These are phyloP conservation scores for Amanita subjunquillea DNA, from an alignment of 768 basidiomycete species.

Conservation along the genomic window DNA sequence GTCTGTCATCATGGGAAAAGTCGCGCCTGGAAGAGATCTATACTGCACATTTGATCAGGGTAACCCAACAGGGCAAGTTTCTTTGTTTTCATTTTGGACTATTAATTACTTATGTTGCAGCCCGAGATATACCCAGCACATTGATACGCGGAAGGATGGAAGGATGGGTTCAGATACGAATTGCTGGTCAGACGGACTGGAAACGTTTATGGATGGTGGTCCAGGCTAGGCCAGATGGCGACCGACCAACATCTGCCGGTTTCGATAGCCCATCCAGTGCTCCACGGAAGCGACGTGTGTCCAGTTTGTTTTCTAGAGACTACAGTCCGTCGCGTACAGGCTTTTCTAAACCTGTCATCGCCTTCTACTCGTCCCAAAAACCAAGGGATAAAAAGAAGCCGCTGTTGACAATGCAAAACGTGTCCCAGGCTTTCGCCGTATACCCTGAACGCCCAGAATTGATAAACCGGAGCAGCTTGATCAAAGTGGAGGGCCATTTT, in stretches of 20 bases:
- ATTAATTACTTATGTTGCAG: conserved; percentile 16
- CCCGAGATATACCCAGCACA: conserved; percentile 45
- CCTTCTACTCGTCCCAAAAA: conserved; percentile 54
- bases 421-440: conserved; percentile 86
- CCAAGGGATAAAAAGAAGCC: conserved; percentile 68
- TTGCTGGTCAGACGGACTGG: conserved; percentile 98
- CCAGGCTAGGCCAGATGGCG: conserved; percentile 29
- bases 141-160: conserved; percentile 71
- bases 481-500: conserved; percentile 84
- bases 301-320: conserved; percentile 53
- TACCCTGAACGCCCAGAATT: conserved; percentile 94
- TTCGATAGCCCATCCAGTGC: conserved; percentile 13
- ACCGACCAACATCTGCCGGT: conserved; percentile 13
- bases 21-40: conserved; percentile 94
- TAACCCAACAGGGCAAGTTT: conserved; percentile 40
- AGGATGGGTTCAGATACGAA: conserved; percentile 82
- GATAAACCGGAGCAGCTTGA: conserved; percentile 79
- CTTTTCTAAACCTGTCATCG: conserved; percentile 30
- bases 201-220: conserved; percentile 83
- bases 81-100: background rate
- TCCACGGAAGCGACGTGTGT: conserved; percentile 47
- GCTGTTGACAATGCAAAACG: conserved; percentile 53
- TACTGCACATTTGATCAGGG: conserved; percentile 86
- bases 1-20: conserved; percentile 91
- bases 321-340: conserved; percentile 15